Percentiles rank a stretch among this genome's conserved stretches.
Evolutionary conservation across 331 rosid genomes (phyloP).

Genomic region (Quercus lobata): DNA sequence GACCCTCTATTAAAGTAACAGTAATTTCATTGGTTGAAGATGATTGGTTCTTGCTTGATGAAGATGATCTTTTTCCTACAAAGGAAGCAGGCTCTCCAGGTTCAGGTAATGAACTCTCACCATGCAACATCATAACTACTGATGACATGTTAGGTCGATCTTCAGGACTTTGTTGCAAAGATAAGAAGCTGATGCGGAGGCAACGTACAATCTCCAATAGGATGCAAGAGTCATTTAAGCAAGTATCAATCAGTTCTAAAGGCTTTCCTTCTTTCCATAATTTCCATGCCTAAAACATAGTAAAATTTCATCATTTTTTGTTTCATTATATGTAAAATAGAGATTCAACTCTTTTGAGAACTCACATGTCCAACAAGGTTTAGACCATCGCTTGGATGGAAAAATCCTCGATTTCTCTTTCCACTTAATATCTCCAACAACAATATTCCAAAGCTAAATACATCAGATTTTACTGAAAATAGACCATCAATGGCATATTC

Average conservation of each 20-base stretch:
- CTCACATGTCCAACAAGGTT: constrained; percentile 42
- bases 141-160: constrained; percentile 47
- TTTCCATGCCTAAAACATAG: constrained; percentile 37
- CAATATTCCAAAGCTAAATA: constrained; percentile 38
- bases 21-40: constrained; percentile 26
- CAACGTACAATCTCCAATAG: constrained; percentile 26
- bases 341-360: background rate
- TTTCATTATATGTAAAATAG: background rate
- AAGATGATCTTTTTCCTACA: constrained; percentile 11
- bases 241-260: constrained; percentile 26
- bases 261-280: constrained; percentile 32
- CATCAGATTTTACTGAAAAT: constrained; percentile 40
- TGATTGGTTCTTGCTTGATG: background rate
- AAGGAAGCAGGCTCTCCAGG: constrained; percentile 37
- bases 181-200: constrained; percentile 41
- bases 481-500: constrained; percentile 37
- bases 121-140: constrained; percentile 33
- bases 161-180: constrained; percentile 41
- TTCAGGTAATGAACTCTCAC: constrained; percentile 22
- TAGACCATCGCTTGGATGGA: background rate
- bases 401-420: constrained; percentile 25
- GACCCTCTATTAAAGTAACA: constrained; percentile 18
- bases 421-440: constrained; percentile 38
- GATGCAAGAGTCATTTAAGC: constrained; percentile 6
- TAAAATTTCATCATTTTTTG: background rate